Conservation (phyloP, 2,329 filamentous ascomycete species). For the Exophiala sideris region DNA sequence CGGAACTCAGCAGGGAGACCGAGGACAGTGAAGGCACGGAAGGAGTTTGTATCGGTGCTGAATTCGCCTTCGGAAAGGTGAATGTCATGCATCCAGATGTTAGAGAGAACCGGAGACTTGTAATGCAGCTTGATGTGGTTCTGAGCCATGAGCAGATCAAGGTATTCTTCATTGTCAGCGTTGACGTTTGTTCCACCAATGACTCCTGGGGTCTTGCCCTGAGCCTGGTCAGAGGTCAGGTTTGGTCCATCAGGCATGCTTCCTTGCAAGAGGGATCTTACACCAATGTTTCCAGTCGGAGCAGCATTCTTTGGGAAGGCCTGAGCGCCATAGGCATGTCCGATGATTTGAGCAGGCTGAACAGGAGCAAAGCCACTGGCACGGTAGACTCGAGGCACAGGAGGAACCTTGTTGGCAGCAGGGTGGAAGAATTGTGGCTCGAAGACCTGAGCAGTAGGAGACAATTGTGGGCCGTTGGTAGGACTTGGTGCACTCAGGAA, state of each 20-base stretch:
- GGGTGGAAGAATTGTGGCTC: neutral
- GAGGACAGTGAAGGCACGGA: constrained; percentile 22
- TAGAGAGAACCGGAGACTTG: neutral
- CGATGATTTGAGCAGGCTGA: neutral
- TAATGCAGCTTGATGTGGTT: neutral
- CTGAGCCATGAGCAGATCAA: neutral
- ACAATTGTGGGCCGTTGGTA: constrained; percentile 22
- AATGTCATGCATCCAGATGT: constrained; percentile 12
- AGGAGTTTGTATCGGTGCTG: constrained; percentile 22
- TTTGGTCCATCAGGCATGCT: constrained; percentile 8
- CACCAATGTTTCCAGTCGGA: neutral
- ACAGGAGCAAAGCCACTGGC: neutral
- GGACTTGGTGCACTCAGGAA: constrained; percentile 37
- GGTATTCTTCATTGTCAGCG: neutral
- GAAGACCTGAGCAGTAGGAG: constrained; percentile 27
- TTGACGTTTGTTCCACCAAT: constrained; percentile 1
- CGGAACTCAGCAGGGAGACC: constrained; percentile 32
- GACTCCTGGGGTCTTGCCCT: constrained; percentile 1
- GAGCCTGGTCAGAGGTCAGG: constrained; percentile 7
- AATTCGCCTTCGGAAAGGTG: constrained; percentile 19
- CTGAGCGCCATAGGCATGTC: neutral
- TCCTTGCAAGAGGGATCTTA: constrained; percentile 9
- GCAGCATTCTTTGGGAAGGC: neutral
- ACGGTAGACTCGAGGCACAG: neutral
- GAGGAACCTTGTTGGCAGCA: constrained; percentile 6